Base-by-base conservation (phyloP, 768 basidiomycete species). In the Lentinula lateritia region DNA sequence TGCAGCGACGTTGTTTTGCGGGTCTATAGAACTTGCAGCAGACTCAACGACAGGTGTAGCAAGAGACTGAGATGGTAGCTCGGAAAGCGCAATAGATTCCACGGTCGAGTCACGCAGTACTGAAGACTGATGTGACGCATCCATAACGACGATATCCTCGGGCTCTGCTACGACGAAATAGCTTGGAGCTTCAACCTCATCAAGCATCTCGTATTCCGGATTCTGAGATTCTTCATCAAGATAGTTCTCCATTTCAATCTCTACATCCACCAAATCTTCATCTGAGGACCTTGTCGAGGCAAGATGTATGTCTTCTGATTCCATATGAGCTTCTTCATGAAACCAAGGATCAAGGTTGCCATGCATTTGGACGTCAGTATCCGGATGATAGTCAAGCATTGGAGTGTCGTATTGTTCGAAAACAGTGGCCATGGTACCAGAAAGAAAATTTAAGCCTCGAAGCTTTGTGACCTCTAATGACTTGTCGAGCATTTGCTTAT, bases 191-290 rank as follows among this genome's bases (percentile, higher is more conserved):
- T 71, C 72, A 28, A 67, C 71, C 62, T 77, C 80, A 53, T 83
- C 80, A 9, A 74, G 73, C 83, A 84, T 85, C 50, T 83, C 83
- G 64, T 83, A 88, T 71, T 88, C 87, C 43, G 71, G 69, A 65
- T 78, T 74, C 18, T 72, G 57, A 9, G 50, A 68, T 18, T 72
- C 73, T 43, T 77, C 80, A 41, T 67, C 75, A 6, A 78, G 73
- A 61, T 80, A 79, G 52, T 79, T 74, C 59, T 85, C 84, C 87
- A 89, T 88, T 62, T 89, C 87, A 50, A 89, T 79, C 68, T 89
- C 87, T 56, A 87, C 77, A 46, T 78, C 79, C 53, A 72, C 67
- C 28, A 75, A 70, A 52, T 78, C 75, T 35, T 66, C 66, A 64
- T 69, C 68, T 64, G 46, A 59, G 46, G 58, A 59, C 70, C 48